Base-by-base conservation (phyloP, 371 early-diverging fungal species). In the Gilbertella persicaria region DNA sequence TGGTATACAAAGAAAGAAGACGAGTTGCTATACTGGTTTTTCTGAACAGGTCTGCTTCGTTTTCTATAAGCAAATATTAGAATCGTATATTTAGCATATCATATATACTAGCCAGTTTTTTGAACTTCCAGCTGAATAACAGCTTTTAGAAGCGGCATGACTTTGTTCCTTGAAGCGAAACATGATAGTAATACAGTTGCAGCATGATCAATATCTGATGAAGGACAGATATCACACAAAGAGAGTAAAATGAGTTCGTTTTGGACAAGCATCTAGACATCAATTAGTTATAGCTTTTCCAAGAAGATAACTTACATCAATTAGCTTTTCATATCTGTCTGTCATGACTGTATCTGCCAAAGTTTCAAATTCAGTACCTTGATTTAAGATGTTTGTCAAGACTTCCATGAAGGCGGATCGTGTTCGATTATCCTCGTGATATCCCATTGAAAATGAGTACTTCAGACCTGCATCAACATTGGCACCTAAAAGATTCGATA, bases 401-500 rank as follows among this genome's bases (percentile, higher is more conserved):
- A 94, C 92, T 53, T 92, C 86, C 75, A 92, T 90, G 45, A 95
- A 95, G 7, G 93, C 87, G 2, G 91, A 81, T 25, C 94, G 75
- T 20, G 90, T 90, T 52, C 85, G 82, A 6, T 83, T 75, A 67
- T 93, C 94, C 58, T 92, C 92, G 55, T 94, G 89, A 51, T 95
- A 95, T 5, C 90, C 88, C 82, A 92, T 88, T 0, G 90, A 81
- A 36, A 95, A 72, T 37, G 94, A 91, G 65, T 85, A 89, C 59
- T 88, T 86, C 41, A 96, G 70, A 4, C 93, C 95, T 36, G 90
- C 84, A 63, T 93, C 94, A 39, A 95, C 83, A 68, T 96, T 96
- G 14, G 92, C 89, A 19, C 89, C 83, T 6, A 96, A 68, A 58
- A 96, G 77, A 60, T 93, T 90, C 19, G 93, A 89, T 42, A 96